Percentiles rank a stretch among this genome's conserved stretches.
Evolutionary conservation across 2,329 filamentous ascomycete genomes (phyloP).

Genomic region (Neofusicoccum sp.): DNA sequence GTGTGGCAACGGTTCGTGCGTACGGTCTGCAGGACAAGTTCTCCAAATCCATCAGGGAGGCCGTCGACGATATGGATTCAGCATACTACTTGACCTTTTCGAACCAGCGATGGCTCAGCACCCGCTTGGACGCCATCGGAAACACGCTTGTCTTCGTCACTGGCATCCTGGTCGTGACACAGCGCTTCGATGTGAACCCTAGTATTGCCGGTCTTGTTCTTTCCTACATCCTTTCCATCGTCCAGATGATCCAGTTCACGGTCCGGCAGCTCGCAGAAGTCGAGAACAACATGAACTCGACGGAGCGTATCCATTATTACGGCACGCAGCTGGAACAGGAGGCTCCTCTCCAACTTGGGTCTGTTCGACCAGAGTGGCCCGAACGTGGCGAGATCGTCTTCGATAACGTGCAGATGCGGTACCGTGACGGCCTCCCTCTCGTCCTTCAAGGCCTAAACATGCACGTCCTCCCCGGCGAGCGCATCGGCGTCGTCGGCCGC

Average conservation of each 20-base stretch:
- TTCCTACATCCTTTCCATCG: constrained; percentile 88
- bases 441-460: constrained; percentile 55
- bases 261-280: constrained; percentile 92
- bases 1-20: constrained; percentile 80
- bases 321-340: constrained; percentile 85
- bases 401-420: constrained; percentile 52
- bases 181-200: constrained; percentile 78
- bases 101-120: constrained; percentile 89
- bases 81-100: constrained; percentile 95
- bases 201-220: constrained; percentile 85
- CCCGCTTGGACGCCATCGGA: constrained; percentile 81
- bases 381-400: constrained; percentile 69
- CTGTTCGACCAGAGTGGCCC: constrained; percentile 77
- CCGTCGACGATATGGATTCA: constrained; percentile 88
- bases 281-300: constrained; percentile 97
- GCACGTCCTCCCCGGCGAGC: constrained; percentile 71
- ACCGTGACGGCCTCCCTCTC: constrained; percentile 48
- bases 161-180: constrained; percentile 88
- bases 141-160: constrained; percentile 82
- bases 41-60: constrained; percentile 62
- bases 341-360: constrained; percentile 71
- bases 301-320: constrained; percentile 89
- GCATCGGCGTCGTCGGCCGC: constrained; percentile 77
- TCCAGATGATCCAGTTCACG: constrained; percentile 94
- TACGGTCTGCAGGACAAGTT: constrained; percentile 82